phyloP scores from a whole-genome alignment of 768 basidiomycete species.

The Epithele typhae region DNA sequence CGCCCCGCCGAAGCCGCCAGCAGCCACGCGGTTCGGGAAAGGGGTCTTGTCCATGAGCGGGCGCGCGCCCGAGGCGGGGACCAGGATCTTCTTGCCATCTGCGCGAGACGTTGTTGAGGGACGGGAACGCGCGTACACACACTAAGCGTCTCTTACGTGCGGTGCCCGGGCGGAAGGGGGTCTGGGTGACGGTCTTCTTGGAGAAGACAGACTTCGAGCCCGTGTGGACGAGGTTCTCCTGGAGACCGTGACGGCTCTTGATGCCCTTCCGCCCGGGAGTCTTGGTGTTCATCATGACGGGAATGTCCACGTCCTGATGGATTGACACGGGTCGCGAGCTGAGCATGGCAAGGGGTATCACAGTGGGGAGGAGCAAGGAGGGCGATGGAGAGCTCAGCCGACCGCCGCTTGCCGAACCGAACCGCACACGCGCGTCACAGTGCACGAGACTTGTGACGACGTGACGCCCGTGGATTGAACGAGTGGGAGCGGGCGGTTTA shows the following conservation, averaged over 20 bases:
- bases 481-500: too few relatives aligned
- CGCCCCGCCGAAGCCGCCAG: conserved; percentile 31
- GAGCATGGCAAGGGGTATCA: conserved; percentile 7
- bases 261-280: conserved; percentile 51
- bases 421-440: neutral
- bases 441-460: neutral
- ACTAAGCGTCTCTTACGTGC: conserved; percentile 20
- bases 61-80: conserved; percentile 26
- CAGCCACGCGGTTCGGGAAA: conserved; percentile 53
- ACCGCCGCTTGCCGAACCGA: too few relatives aligned
- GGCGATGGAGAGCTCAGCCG: too few relatives aligned
- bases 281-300: conserved; percentile 29
- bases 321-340: conserved; percentile 13
- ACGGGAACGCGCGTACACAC: neutral
- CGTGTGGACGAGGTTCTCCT: conserved; percentile 46
- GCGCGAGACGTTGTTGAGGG: neutral
- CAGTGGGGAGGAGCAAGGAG: too few relatives aligned
- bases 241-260: conserved; percentile 34
- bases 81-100: conserved; percentile 23
- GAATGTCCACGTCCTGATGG: conserved; percentile 2
- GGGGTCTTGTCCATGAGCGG: conserved; percentile 76
- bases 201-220: conserved; percentile 39
- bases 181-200: conserved; percentile 34
- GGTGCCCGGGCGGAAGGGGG: conserved; percentile 30
- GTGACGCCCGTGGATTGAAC: too few relatives aligned